A percentile compares a stretch with the other conserved stretches of the same genome.
These are phyloP conservation scores for Coemansia sp. DNA, from an alignment of 192 early-diverging fungal genomes.

Conservation along the genomic window DNA sequence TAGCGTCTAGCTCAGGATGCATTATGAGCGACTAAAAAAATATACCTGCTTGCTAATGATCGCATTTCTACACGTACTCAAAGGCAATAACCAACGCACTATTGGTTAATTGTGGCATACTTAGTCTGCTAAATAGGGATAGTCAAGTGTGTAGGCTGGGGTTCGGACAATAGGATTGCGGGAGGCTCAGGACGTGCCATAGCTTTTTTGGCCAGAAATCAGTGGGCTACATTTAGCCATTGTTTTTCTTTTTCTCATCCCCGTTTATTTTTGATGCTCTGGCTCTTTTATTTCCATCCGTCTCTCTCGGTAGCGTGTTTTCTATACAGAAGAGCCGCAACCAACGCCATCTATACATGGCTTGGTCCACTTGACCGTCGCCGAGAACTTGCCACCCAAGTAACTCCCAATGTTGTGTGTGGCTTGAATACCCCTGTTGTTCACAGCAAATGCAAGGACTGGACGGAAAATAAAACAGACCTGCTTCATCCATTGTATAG, in stretches of 20 bases:
- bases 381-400: neutral
- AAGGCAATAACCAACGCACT: neutral
- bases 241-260: neutral
- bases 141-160: neutral
- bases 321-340: neutral
- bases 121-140: neutral
- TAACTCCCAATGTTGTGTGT: neutral
- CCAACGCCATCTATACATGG: neutral
- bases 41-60: neutral
- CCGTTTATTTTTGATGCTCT: neutral
- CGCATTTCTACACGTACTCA: conserved; percentile 1
- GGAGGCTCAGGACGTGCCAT: neutral
- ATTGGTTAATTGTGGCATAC: neutral
- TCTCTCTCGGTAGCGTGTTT: neutral
- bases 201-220: conserved; percentile 2
- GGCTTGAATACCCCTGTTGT: neutral
- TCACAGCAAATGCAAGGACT: neutral
- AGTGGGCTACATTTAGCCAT: neutral
- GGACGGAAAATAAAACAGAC: neutral
- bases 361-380: neutral
- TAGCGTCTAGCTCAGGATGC: neutral
- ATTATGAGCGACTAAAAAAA: neutral
- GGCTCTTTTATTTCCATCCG: neutral
- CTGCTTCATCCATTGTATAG: neutral
- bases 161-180: neutral